Evolutionary conservation across 2,329 filamentous ascomycete genomes (phyloP), one percentile per base, ranked within the genome.

Genomic region (Dothideomycetidae sp.): DNA sequence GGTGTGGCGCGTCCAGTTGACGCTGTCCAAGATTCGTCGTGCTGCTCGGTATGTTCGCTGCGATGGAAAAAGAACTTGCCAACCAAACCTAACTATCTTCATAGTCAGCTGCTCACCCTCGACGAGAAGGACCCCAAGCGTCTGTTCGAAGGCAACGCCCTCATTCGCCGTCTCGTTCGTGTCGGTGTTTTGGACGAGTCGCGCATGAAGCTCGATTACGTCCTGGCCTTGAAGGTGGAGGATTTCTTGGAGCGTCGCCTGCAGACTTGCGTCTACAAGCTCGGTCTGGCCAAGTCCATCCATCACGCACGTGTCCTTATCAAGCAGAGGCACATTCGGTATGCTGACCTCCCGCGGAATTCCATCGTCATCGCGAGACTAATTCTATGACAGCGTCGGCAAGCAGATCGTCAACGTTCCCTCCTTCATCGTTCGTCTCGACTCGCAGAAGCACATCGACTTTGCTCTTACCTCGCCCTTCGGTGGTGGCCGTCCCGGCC

Each of bases 181-280:
- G 86, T 96, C 64, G 90, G 90, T 83, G 90, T 98, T 61, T 84
- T 98, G 61, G 90, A 98, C 67, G 90, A 98, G 75, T 86, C 86
- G 65, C 90, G 90, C 78, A 98, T 98, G 90, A 98, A 94, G 82
- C 90, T 98, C 76, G 90, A 98, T 94, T 94, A 98, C 81, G 90
- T 98, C 63, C 73, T 98, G 63, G 90, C 90, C 70, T 80, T 98
- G 46, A 93, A 93, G 77, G 81, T 92, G 59, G 90, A 98, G 71
- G 90, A 98, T 70, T 98, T 98, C 81, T 77, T 98, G 71, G 90
- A 98, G 81, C 88, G 90, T 60, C 86, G 90, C 68, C 86, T 96
- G 54, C 88, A 98, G 80, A 98, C 90, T 58, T 93, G 88, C 61
- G 90, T 98, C 67, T 96, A 93, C 81, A 96, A 98, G 82, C 86